Conservation (phyloP, 768 basidiomycete species). For the Tulasnella calospora region DNA sequence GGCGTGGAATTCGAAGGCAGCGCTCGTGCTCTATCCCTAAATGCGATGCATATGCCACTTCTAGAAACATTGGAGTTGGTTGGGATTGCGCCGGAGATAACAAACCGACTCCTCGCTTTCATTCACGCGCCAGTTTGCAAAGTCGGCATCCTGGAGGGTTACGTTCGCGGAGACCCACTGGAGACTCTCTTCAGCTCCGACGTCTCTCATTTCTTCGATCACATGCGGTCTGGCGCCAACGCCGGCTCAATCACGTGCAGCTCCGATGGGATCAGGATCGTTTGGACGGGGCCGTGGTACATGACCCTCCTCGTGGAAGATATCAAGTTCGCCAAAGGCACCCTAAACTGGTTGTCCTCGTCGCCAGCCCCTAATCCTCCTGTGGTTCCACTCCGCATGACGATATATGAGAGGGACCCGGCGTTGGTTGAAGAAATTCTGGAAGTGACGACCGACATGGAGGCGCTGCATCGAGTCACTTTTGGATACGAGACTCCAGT, state of each 20-base stretch:
- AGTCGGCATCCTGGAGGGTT: neutral
- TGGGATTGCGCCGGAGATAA: neutral
- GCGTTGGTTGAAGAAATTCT: neutral
- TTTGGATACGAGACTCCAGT: neutral
- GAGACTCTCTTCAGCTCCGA: neutral
- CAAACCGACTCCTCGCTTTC: neutral
- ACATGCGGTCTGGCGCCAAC: neutral
- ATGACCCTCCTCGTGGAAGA: neutral
- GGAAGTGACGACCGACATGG: neutral
- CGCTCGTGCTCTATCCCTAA: neutral
- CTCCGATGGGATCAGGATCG: neutral
- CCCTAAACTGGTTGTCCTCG: neutral
- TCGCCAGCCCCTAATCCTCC: neutral
- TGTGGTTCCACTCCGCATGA: neutral
- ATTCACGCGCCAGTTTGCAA: neutral
- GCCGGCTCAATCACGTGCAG: neutral
- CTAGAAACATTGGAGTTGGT: neutral
- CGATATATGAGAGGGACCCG: neutral
- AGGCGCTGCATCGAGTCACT: neutral
- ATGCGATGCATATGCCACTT: neutral
- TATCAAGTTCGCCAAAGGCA: neutral
- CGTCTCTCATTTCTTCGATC: neutral
- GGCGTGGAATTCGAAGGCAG: neutral
- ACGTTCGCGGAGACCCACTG: neutral
- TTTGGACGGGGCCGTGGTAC: neutral